Evolutionary conservation across 192 early-diverging fungal genomes (phyloP).

Genomic region (Linderina pennispora): DNA sequence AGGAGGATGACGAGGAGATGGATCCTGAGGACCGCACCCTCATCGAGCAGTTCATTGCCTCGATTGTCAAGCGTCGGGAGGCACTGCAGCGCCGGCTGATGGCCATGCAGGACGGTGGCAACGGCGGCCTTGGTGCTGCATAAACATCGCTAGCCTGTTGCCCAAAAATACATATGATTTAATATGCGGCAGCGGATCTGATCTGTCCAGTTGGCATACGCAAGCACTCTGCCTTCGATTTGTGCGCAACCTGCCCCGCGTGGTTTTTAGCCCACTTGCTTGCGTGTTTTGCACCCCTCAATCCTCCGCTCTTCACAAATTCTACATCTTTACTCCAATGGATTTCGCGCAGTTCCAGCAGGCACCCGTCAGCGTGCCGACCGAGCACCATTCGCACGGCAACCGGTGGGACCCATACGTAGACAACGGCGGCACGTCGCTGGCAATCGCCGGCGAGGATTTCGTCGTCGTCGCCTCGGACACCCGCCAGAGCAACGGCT

Average conservation of each 20-base stretch:
- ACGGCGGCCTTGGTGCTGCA: too few relatives aligned
- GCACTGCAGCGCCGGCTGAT: slow-evolving; percentile 32
- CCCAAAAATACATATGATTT: too few relatives aligned
- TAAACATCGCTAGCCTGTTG: too few relatives aligned
- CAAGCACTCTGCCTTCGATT: too few relatives aligned
- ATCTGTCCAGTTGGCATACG: too few relatives aligned
- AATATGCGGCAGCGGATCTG: too few relatives aligned
- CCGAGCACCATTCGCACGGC: slow-evolving; percentile 28
- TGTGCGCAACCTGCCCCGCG: too few relatives aligned
- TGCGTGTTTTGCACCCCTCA: too few relatives aligned
- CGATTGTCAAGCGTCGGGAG: slow-evolving; percentile 42
- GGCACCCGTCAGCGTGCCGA: slow-evolving; percentile 10
- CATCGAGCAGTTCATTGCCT: slow-evolving; percentile 42
- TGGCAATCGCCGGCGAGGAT: slow-evolving; percentile 94
- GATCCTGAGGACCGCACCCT: slow-evolving; percentile 38
- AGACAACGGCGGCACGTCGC: slow-evolving; percentile 79
- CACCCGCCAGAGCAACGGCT: slow-evolving; percentile 92
- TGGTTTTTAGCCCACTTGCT: too few relatives aligned
- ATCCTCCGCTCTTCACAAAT: too few relatives aligned
- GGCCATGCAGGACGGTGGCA: too few relatives aligned
- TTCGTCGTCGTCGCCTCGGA: slow-evolving; percentile 93
- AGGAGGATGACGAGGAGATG: slow-evolving; percentile 15
- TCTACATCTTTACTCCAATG: too few relatives aligned
- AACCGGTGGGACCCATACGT: slow-evolving; percentile 85
- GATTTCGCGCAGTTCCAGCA: slow-evolving; percentile 15